Evolutionary conservation across 768 basidiomycete genomes (phyloP), one percentile per base, ranked within the genome.

Genomic region (Trametes elegans): DNA sequence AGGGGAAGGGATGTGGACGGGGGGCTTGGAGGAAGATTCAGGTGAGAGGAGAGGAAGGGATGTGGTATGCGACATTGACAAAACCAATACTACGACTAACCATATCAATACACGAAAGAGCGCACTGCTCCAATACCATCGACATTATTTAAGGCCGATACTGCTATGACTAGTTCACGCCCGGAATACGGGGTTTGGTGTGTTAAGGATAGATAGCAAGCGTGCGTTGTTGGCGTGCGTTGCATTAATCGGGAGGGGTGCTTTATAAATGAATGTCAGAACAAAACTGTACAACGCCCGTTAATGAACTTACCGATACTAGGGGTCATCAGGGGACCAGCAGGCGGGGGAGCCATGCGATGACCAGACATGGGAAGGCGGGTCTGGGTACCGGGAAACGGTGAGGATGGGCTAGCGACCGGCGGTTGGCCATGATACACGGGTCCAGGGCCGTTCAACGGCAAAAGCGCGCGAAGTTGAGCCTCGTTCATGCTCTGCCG

Each of bases 401-500:
- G 45, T 45, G 52, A 53, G 24, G 46, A 16, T 13, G 50, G 8
- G 29, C 39, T 14, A 13, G 9, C 9, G n/a, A n/a, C n/a, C n/a
- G n/a, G n/a, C n/a, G n/a, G n/a, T n/a, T n/a, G n/a, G n/a, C n/a
- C n/a, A n/a, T n/a, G n/a, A n/a, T n/a, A n/a, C 9, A 13, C 6
- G 48, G 35, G 44, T n/a, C 40, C 23, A 14, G 44, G 52, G 46
- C 38, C 57, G 11, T 55, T 44, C 31, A 54, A 41, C 10, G 59
- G 65, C 62, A 81, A 73, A 40, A 77, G 60, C 21, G 71, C 65
- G 40, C 78, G 72, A 34, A 83, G 65, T 48, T 83, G 80, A 29
- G 69, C 73, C 54, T 83, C 81, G 52, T 73, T 76, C 74, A 85
- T 74, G 58, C 76, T 83, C 51, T 73, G 71, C 44, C 75, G 78